These are phyloP conservation scores for Dryas alaskensis DNA, from an alignment of 306 rosid species.

Conservation along the genomic window DNA sequence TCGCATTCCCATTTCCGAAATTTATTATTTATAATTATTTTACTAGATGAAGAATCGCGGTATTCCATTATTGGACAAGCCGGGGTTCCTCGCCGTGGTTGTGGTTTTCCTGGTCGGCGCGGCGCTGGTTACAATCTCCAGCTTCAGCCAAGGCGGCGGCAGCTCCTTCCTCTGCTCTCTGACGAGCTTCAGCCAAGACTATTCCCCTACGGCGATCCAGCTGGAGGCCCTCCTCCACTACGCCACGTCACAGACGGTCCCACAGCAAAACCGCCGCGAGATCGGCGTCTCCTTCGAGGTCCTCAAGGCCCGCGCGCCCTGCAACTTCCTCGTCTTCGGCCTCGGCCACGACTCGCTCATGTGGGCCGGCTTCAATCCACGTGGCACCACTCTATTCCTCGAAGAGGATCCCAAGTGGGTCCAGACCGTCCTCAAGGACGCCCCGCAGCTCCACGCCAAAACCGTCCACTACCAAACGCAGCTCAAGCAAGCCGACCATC, in stretches of 20 bases:
- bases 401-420: slow-evolving; percentile 94
- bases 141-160: slow-evolving; percentile 30
- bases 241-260: slow-evolving; percentile 68
- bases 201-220: slow-evolving; percentile 40
- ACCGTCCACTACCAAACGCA: slow-evolving; percentile 65
- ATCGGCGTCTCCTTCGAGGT: slow-evolving; percentile 63
- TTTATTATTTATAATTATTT: too few relatives aligned
- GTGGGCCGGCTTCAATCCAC: slow-evolving; percentile 88
- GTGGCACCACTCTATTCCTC: slow-evolving; percentile 72
- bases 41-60: slow-evolving; percentile 35
- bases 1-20: too few relatives aligned
- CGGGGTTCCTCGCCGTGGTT: slow-evolving; percentile 40
- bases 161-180: slow-evolving; percentile 37
- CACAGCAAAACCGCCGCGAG: slow-evolving; percentile 71
- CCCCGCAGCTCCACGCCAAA: slow-evolving; percentile 62
- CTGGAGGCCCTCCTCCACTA: slow-evolving; percentile 73
- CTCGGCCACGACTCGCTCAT: slow-evolving; percentile 89
- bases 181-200: background rate
- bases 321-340: slow-evolving; percentile 81
- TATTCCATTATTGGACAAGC: slow-evolving; percentile 26
- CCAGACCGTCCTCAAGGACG: slow-evolving; percentile 57
- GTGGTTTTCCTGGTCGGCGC: slow-evolving; percentile 48
- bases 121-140: slow-evolving; percentile 32
- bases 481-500: slow-evolving; percentile 51
- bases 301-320: slow-evolving; percentile 45